Conservation (phyloP, 371 early-diverging fungal species). For the Parasitella parasitica region DNA sequence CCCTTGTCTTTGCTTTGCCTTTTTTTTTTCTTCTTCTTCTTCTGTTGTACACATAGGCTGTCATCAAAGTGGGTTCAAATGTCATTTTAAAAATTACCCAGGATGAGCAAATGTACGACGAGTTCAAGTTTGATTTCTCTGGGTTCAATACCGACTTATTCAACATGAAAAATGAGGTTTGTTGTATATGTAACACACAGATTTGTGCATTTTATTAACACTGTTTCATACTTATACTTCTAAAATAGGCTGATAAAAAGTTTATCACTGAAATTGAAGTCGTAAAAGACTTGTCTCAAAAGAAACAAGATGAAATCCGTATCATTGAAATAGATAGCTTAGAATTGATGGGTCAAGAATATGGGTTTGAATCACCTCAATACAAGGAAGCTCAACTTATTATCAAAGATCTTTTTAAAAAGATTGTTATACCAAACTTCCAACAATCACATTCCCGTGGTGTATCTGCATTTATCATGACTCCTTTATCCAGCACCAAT, state of each 20-base stretch:
- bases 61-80: background rate
- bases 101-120: slow-evolving; percentile 3
- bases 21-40: too few relatives aligned
- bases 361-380: slow-evolving; percentile 37
- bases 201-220: too few relatives aligned
- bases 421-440: slow-evolving; percentile 26
- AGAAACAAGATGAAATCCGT: slow-evolving; percentile 2
- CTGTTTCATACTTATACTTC: background rate
- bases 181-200: too few relatives aligned
- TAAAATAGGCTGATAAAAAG: slow-evolving; percentile 7
- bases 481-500: slow-evolving; percentile 6
- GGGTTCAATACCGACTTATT: background rate
- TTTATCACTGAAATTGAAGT: slow-evolving; percentile 18
- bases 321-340: slow-evolving; percentile 22
- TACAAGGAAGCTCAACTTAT: slow-evolving; percentile 32
- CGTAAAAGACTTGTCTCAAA: background rate
- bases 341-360: slow-evolving; percentile 26
- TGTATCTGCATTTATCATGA: slow-evolving; percentile 29
- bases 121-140: slow-evolving; percentile 12
- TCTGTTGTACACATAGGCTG: background rate
- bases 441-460: slow-evolving; percentile 4
- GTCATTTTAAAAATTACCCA: background rate
- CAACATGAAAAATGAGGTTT: slow-evolving; percentile 12
- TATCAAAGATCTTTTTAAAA: slow-evolving; percentile 30
- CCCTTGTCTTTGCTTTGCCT: background rate